phyloP scores from a whole-genome alignment of 352 stramenopile species.

The Lagenidium sp. region DNA sequence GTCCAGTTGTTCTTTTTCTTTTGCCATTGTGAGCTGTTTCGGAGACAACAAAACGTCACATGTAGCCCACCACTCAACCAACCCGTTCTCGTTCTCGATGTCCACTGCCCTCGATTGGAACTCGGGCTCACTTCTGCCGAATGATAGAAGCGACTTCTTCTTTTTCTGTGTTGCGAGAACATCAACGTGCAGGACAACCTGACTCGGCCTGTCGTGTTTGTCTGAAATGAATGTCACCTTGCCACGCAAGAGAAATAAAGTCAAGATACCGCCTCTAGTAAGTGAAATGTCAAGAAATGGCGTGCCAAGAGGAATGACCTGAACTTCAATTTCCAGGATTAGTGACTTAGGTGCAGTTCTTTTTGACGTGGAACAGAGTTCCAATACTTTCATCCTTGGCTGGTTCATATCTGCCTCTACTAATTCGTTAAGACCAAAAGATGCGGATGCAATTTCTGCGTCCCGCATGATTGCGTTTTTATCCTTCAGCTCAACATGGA shows the following conservation, averaged over 20 bases:
- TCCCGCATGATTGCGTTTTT: constrained; percentile 39
- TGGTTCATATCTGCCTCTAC: no score
- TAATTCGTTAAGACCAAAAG: no score
- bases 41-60: constrained; percentile 11
- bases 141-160: constrained; percentile 13
- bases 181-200: background rate
- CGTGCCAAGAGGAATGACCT: constrained; percentile 15
- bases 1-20: constrained; percentile 25
- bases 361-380: no score
- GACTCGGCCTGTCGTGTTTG: constrained; percentile 1
- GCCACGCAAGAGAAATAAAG: constrained; percentile 17
- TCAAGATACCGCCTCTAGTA: constrained; percentile 14
- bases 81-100: background rate
- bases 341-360: background rate
- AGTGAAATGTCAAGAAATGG: constrained; percentile 5
- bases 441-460: constrained; percentile 19
- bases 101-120: no score
- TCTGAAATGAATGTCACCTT: constrained; percentile 1
- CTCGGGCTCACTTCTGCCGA: constrained; percentile 9
- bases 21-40: constrained; percentile 11
- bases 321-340: constrained; percentile 8
- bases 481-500: constrained; percentile 27
- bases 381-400: background rate
- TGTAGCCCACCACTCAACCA: constrained; percentile 15
- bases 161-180: constrained; percentile 19